phyloP scores from a whole-genome alignment of 2,329 filamentous ascomycete genomes.

The Aspergillus sojae region DNA sequence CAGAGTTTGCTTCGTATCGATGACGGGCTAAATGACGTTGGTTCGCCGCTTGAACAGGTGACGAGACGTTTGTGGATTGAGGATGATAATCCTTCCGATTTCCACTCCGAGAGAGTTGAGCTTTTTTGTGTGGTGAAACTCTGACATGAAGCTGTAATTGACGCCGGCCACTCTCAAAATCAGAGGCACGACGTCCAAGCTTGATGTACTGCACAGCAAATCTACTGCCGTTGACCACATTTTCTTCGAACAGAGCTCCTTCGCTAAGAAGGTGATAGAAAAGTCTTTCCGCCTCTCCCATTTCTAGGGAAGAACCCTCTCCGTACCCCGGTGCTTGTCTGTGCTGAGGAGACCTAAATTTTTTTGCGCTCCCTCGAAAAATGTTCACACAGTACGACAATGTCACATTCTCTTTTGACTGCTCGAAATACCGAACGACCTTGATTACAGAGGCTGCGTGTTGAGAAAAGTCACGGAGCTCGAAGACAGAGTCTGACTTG shows the following conservation, averaged over 20 bases:
- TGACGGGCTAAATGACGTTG: constrained; percentile 36
- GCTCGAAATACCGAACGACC: constrained; percentile 62
- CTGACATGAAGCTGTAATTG: constrained; percentile 58
- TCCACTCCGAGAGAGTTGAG: constrained; percentile 35
- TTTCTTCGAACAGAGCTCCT: constrained; percentile 72
- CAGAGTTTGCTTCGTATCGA: constrained; percentile 28
- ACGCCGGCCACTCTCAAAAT: constrained; percentile 49
- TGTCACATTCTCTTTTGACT: constrained; percentile 61
- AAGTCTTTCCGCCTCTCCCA: constrained; percentile 79
- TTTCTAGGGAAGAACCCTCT: constrained; percentile 68
- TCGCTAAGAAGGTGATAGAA: constrained; percentile 76
- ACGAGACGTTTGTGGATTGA: constrained; percentile 68
- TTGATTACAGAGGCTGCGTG: constrained; percentile 71
- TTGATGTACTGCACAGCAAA: constrained; percentile 73
- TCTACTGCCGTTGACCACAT: constrained; percentile 63
- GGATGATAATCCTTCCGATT: constrained; percentile 52
- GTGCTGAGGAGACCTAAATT: constrained; percentile 56
- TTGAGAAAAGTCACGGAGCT: constrained; percentile 74
- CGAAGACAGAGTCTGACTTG: constrained; percentile 69
- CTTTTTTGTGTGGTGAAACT: constrained; percentile 47
- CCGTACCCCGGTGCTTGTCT: constrained; percentile 64
- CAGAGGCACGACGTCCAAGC: constrained; percentile 46
- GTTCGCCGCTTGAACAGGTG: constrained; percentile 57
- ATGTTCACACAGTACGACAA: constrained; percentile 82
- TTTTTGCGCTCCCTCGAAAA: constrained; percentile 70